phyloP scores from a whole-genome alignment of 305 asterid genomes.

The Solanum chacoense region DNA sequence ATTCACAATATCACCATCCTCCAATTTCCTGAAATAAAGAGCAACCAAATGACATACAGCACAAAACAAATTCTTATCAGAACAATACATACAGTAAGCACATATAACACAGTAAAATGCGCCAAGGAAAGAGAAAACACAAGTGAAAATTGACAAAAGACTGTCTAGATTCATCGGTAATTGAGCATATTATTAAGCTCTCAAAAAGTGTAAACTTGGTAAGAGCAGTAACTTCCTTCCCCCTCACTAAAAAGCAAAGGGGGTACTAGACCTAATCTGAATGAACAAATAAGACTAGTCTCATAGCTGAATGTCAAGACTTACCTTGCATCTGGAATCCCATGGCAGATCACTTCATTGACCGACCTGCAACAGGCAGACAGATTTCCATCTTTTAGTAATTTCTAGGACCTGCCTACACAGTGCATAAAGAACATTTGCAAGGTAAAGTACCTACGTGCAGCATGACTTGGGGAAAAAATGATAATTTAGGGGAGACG shows the following conservation, averaged over 20 bases:
- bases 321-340: constrained; percentile 99
- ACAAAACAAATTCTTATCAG: not conserved
- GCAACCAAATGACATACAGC: not conserved
- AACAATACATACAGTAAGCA: not conserved
- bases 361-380: constrained; percentile 62
- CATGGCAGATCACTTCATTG: constrained; percentile 97
- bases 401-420: constrained; percentile 2
- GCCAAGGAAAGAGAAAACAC: not conserved
- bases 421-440: constrained; percentile 11
- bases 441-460: constrained; percentile 77
- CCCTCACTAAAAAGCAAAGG: not conserved
- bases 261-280: not conserved
- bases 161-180: not conserved
- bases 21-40: constrained; percentile 63
- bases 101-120: not conserved
- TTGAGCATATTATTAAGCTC: not conserved
- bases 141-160: not conserved
- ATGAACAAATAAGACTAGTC: not conserved
- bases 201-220: not conserved
- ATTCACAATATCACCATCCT: constrained; percentile 95
- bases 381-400: constrained; percentile 9
- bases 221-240: not conserved
- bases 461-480: constrained; percentile 99
- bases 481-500: constrained; percentile 89
- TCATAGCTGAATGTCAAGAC: constrained; percentile 8